These are phyloP conservation scores for Oryza australiensis DNA, from an alignment of 176 grass and related monocot genomes.

Conservation along the genomic window DNA sequence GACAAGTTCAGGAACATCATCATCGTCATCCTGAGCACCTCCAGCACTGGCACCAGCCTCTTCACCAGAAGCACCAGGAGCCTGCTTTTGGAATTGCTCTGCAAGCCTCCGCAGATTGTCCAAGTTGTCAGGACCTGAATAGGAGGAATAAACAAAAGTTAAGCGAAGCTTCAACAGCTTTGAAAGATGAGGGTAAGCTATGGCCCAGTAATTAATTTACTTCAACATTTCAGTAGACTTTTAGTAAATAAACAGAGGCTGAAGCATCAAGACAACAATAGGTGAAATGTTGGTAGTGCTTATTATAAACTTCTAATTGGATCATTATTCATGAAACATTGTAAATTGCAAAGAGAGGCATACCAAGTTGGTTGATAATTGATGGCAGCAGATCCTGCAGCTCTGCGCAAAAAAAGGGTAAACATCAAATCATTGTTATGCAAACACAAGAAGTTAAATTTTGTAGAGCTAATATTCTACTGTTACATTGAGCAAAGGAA, in stretches of 20 bases:
- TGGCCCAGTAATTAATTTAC: not conserved
- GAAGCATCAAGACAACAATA: not conserved
- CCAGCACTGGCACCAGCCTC: conserved; percentile 45
- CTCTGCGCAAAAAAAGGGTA: conserved; percentile 43
- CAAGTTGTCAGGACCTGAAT: conserved; percentile 91
- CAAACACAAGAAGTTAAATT: not conserved
- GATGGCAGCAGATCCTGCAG: conserved; percentile 94
- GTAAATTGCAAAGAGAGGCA: conserved; percentile 18
- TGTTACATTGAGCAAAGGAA: not conserved
- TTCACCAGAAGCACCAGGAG: conserved; percentile 43
- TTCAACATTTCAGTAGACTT: conserved; percentile 5
- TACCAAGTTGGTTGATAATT: conserved; percentile 98
- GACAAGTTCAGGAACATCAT: conserved; percentile 91
- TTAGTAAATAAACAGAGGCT: not conserved
- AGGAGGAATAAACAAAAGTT: not conserved
- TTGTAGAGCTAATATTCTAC: not conserved
- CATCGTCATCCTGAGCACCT: conserved; percentile 58
- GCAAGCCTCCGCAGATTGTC: conserved; percentile 90
- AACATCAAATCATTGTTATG: conserved; percentile 7
- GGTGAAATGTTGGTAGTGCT: not conserved
- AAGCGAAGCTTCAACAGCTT: conserved; percentile 13
- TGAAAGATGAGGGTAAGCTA: not conserved
- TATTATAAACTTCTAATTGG: not conserved
- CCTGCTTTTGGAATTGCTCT: conserved; percentile 93
- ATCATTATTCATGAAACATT: conserved; percentile 5